Base-by-base conservation (phyloP, 345 rosid species). In the Aquilaria malaccensis region DNA sequence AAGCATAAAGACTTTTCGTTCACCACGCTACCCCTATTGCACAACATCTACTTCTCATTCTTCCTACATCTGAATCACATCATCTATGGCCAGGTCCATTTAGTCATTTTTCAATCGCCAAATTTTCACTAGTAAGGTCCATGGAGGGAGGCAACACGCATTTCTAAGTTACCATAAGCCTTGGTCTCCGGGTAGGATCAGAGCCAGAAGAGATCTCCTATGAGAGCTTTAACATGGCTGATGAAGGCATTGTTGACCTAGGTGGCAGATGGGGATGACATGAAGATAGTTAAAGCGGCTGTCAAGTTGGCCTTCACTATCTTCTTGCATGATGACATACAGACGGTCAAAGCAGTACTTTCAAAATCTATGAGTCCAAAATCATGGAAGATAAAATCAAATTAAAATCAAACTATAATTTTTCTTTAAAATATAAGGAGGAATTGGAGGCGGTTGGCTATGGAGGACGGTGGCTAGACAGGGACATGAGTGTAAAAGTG, bases 161-260 rank as follows among this genome's bases (percentile, higher is more conserved):
- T 75, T 22, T 69, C 4, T 6, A 79, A 65, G 33, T 66, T 68
- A 59, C 71, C 71, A 22, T 22, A 22, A 37, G 7, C 52, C 62
- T 52, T 64, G 63, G 60, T 69, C 56, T 66, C 64, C 51, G 45
- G 69, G 1, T 66, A 67, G 37, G 59, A 77, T 2, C 67, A 41
- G 62, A 62, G 55, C 53, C 79, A 63, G 22, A 85, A 80, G 13
- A 95, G 71, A 10, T 84, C 82, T 55, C 77, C 80, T 0, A 88
- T 64, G 30, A 76, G 77, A 43, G 85, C 97, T 9, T 80, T 76
- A 1, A 88, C 91, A 0, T 83, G 80, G 3, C 97, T 96, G 11
- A 88, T 76, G n/a, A 82, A 77, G 0, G 86, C 87, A 45, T 91
- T 95, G 5, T 83, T 82, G 7, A 87, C 81, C 99, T 96, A 95